Evolutionary conservation across 177 flowering plant genomes (phyloP), one percentile per base, ranked within the genome.

Genomic region (Vitis hybrid): DNA sequence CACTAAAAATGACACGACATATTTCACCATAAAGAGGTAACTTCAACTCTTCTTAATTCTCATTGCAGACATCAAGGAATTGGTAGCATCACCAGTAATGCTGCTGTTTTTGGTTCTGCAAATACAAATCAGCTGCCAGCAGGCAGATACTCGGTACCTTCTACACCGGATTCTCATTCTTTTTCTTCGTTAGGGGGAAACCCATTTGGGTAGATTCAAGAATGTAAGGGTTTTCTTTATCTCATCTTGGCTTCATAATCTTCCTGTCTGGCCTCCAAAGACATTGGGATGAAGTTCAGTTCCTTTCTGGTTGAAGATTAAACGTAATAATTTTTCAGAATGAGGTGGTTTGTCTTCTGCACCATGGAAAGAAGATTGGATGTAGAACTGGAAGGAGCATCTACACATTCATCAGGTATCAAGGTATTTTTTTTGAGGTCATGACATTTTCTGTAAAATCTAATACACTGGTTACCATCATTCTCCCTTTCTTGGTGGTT

Each of bases 171-270:
- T 64, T 64, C 66, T 40, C 63, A 62, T 64, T 64, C 66, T 40
- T 66, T 40, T 59, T 21, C 74, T 60, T 72, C 80, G 14, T 58
- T 16, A 27, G 75, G 80, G 63, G 63, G 68, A 66, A 80, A 80
- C 51, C 83, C 83, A 19, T 80, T 77, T 67, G 79, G 78, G 10
- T 80, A 77, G 52, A 70, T 21, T 16, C 40, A 59, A 50, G 13
- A 66, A 52, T 12, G 46, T 62, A 12, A 46, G 9, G 9, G 54
- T n/a, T 32, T 32, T 62, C 48, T n/a, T 60, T 11, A n/a, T 18
- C 19, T 11, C 60, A 57, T 32, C 4, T 60, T 54, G n/a, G 46
- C 63, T 11, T 24, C 63, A 30, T 30, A 8, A 16, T 54, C 12
- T 15, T 35, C 60, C 18, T 57, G 60, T 69, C 52, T 30, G 56